Evolutionary conservation across 495 filamentous ascomycete species (phyloP), one percentile per base, ranked within the genome.

Genomic region (Astrocystis sublimbata): DNA sequence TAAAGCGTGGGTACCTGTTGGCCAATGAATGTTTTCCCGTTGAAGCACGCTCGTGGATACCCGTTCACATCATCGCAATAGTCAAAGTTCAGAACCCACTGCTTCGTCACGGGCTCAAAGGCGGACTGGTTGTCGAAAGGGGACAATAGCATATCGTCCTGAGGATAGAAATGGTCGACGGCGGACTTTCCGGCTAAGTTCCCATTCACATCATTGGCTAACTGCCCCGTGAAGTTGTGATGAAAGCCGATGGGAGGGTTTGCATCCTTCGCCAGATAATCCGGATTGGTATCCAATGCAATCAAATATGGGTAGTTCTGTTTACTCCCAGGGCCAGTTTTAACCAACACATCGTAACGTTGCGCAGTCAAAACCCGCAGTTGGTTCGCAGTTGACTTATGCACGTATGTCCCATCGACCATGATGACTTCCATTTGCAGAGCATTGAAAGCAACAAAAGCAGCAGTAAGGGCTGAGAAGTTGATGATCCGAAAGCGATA

Each of bases 1-100:
- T 91, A 96, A 6, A 96, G 76, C 0, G 89, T 87, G 1, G 92
- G 92, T 0, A 96, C 92, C 64, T 88, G 86, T 51, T 90, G 90
- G 24, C 55, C 57, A 41, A 91, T 85, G 67, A 91, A 96, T 42
- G 87, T 88, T 46, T 88, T 78, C 65, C 86, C 82, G 70, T 94
- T 93, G 76, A 96, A 85, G 71, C 90, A 90, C 10, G 90, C 87
- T 45, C 77, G 85, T 62, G 88, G 88, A 51, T 86, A 86, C 4
- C 81, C 83, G 42, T 89, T 89, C 64, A 82, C 75, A 31, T 83
- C 83, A 8, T 82, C 64, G 47, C 83, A 87, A 65, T 89, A 88
- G 46, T 76, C 75, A 64, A 91, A 76, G 70, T 87, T 77, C 24
- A 92, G 71, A 33, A 76, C 70, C 64, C 90, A 76, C 17, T 81